Conservation (phyloP, 2,329 filamentous ascomycete genomes). For the Ophiostoma australiae region DNA sequence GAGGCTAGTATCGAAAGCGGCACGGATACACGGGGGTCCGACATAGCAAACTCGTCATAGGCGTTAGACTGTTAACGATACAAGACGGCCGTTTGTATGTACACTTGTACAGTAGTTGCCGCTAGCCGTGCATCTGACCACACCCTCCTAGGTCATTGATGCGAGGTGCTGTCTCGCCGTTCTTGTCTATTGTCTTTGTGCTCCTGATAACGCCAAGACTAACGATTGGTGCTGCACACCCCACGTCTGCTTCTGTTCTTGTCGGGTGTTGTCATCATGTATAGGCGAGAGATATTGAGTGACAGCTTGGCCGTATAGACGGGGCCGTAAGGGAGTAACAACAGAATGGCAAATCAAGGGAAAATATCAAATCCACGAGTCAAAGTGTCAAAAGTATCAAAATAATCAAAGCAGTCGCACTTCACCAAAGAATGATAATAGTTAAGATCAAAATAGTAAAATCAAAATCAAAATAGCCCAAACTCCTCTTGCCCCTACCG, state of each 20-base stretch:
- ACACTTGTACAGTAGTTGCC: neutral
- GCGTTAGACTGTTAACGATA: neutral
- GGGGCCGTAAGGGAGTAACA: no score
- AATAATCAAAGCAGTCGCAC: neutral
- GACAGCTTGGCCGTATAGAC: no score
- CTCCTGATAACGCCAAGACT: neutral
- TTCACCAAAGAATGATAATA: neutral
- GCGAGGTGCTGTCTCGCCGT: neutral
- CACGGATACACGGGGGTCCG: neutral
- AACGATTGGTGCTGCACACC: neutral
- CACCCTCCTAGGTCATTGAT: neutral
- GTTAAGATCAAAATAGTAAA: neutral
- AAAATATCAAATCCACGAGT: no score
- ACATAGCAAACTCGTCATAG: neutral
- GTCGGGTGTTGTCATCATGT: neutral
- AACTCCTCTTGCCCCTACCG: slow-evolving; percentile 13
- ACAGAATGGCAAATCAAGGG: no score
- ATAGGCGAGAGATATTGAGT: no score
- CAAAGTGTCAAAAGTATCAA: neutral
- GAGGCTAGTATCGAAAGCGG: neutral
- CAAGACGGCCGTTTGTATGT: neutral
- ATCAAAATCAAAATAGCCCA: slow-evolving; percentile 3
- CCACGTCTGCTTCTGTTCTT: neutral
- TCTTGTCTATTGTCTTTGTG: neutral
- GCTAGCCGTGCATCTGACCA: neutral